A percentile compares a stretch with the other conserved stretches of the same genome.
Evolutionary conservation across 177 flowering plant genomes (phyloP).

Genomic region (Vitis hybrid): DNA sequence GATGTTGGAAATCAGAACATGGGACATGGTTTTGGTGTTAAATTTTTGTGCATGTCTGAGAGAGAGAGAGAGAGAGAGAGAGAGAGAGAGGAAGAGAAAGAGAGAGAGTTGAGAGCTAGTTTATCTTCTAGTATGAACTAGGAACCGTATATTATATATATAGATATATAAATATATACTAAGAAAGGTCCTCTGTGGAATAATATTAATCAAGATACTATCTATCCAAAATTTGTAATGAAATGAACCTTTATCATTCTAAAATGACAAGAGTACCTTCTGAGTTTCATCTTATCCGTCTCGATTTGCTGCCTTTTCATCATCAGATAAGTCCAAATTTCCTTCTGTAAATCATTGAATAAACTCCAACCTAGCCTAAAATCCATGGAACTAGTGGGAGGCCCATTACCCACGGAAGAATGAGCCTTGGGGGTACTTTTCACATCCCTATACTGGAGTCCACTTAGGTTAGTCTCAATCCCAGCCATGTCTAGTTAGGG

Average conservation of each 20-base stretch:
- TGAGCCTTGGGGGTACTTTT: too few species aligned
- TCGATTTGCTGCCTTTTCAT: background rate
- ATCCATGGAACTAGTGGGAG: too few species aligned
- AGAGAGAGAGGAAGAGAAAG: slow-evolving; percentile 12
- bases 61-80: slow-evolving; percentile 13
- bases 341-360: too few species aligned
- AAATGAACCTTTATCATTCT: background rate
- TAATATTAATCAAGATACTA: background rate
- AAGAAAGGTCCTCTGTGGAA: background rate
- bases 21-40: slow-evolving; percentile 4
- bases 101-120: slow-evolving; percentile 12
- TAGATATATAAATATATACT: slow-evolving; percentile 13
- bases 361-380: too few species aligned
- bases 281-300: background rate
- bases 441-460: too few species aligned
- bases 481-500: too few species aligned
- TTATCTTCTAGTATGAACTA: slow-evolving; percentile 15
- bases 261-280: background rate
- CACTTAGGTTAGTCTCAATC: too few species aligned
- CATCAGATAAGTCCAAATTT: background rate
- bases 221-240: background rate
- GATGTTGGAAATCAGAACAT: background rate
- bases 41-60: background rate
- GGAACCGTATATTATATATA: too few species aligned
- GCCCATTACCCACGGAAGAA: too few species aligned